Base-by-base conservation (phyloP, 306 rosid species). In the Pyrus pyrifolia region DNA sequence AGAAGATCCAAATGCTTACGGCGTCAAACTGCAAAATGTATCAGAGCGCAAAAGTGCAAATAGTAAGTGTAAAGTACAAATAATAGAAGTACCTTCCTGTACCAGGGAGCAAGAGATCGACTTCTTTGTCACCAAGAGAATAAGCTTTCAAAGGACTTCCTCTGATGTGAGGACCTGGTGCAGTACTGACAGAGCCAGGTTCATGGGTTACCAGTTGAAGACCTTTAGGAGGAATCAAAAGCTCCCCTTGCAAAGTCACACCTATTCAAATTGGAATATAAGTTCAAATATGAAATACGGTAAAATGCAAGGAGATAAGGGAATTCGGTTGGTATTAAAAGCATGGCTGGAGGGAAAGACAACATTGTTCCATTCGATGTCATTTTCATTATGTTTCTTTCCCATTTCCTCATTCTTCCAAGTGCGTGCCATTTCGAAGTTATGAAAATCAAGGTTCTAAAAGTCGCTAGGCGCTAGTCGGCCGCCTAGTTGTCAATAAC, bases 111-210 rank as follows among this genome's bases (percentile, higher is more conserved):
- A 92, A 84, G 67, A 95, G 91, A 88, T 95, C 97, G 52, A 81
- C 99, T 87, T 92, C 97, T 81, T 81, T 87, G 85, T 92, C 95
- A 66, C 99, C 99, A 11, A 92, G 84, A 74, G 99, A 90, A 85
- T 69, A 90, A 63, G 97, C 93, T 80, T 91, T 92, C 83, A 95
- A 84, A 6, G 90, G 82, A 58, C 79, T 83, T 75, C 99, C 99
- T 87, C 99, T 84, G 74, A 91, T 89, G 88, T 95, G 99, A 67
- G 99, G 91, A 85, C 99, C 99, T 25, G 97, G 97, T 19, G 90
- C 77, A 2, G 90, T 81, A 80, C 82, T 89, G 71, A 86, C 92
- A 78, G 33, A 85, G 84, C 88, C 80, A 6, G 99, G 97, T 77
- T 95, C 99, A 65, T 95, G 99, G 59, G 92, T 96, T 25, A 95